Percentiles rank a stretch among this genome's conserved stretches.
phyloP scores from a whole-genome alignment of 805 yeast genomes.

The Candida ficus region DNA sequence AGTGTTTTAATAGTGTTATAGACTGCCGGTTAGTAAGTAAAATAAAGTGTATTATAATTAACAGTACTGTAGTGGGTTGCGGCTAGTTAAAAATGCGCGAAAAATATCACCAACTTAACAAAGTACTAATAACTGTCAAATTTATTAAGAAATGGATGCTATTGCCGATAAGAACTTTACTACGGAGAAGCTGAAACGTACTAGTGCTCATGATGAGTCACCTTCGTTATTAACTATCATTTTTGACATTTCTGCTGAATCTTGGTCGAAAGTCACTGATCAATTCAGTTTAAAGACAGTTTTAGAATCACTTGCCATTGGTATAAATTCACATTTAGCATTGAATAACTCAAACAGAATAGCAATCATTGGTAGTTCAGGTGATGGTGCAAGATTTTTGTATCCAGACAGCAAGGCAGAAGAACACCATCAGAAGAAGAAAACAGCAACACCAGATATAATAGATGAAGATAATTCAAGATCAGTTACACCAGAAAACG shows the following conservation, averaged over 20 bases:
- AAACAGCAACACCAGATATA: too few relatives aligned
- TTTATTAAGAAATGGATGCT: constrained; percentile 48
- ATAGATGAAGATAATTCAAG: constrained; percentile 2
- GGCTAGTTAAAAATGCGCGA: too few relatives aligned
- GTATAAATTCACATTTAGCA: constrained; percentile 83
- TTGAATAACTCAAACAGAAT: constrained; percentile 80
- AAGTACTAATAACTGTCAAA: not conserved
- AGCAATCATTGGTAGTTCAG: constrained; percentile 72
- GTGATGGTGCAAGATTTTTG: constrained; percentile 61
- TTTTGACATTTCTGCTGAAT: constrained; percentile 67
- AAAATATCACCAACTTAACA: too few relatives aligned
- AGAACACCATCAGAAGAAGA: too few relatives aligned
- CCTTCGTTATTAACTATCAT: constrained; percentile 79
- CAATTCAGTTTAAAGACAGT: constrained; percentile 30
- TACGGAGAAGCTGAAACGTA: constrained; percentile 20
- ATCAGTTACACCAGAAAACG: constrained; percentile 13
- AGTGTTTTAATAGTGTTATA: too few relatives aligned
- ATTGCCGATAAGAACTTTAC: constrained; percentile 55
- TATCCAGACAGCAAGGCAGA: constrained; percentile 44
- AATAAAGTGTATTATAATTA: not conserved
- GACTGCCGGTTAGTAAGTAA: too few relatives aligned
- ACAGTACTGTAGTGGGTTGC: too few relatives aligned
- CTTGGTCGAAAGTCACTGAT: constrained; percentile 33
- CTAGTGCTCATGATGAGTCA: constrained; percentile 43
- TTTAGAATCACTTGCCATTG: constrained; percentile 62